Evolutionary conservation across 768 basidiomycete species (phyloP).

Genomic region (Xanthoconium stramineum): DNA sequence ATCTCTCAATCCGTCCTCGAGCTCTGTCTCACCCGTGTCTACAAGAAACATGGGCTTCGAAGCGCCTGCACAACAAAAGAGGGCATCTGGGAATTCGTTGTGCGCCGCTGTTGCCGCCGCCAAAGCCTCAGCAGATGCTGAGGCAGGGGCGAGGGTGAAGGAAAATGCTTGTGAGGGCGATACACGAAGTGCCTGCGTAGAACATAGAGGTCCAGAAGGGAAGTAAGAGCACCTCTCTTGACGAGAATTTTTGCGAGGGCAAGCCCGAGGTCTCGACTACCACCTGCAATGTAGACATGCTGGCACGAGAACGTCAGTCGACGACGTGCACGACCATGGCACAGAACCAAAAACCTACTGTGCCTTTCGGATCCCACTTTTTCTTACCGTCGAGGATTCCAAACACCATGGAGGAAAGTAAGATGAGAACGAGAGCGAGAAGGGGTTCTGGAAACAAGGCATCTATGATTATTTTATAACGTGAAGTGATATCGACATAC

Average conservation of each 20-base stretch:
- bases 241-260: conserved; percentile 66
- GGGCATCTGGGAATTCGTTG: conserved; percentile 65
- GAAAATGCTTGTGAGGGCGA: conserved; percentile 61
- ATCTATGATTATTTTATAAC: neutral
- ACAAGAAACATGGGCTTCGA: conserved; percentile 71
- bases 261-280: conserved; percentile 77
- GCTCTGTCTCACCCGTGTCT: conserved; percentile 58
- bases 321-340: neutral
- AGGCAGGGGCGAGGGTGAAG: conserved; percentile 53
- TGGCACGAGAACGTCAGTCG: conserved; percentile 26
- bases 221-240: conserved; percentile 53
- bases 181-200: conserved; percentile 47
- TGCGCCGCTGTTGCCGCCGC: conserved; percentile 54
- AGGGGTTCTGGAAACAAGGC: neutral
- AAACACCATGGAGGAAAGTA: too few relatives aligned
- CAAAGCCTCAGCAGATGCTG: conserved; percentile 58
- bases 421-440: conserved; percentile 11
- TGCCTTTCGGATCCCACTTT: conserved; percentile 49
- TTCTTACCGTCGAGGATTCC: conserved; percentile 21
- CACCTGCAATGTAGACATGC: conserved; percentile 88
- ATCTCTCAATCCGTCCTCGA: conserved; percentile 42
- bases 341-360: conserved; percentile 23
- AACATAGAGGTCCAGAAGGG: neutral
- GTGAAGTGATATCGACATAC: neutral
- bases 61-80: conserved; percentile 79